Base-by-base conservation (phyloP, 2,329 filamentous ascomycete genomes). In the Sporothrix phasma region DNA sequence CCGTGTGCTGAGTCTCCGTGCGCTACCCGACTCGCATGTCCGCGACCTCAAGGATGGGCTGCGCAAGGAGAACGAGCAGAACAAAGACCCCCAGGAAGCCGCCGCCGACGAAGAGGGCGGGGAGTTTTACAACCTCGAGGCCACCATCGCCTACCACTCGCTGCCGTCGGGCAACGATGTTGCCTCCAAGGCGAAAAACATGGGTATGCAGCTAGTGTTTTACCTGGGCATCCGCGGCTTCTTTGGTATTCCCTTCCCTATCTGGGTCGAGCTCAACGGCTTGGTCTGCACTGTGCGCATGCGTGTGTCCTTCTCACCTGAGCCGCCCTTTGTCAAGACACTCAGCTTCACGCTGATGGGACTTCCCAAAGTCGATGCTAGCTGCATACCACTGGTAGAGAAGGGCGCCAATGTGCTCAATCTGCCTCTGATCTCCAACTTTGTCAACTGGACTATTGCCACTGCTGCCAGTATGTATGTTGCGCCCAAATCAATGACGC, bases 121-220 rank as follows among this genome's bases (percentile, higher is more conserved):
- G 15, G 89, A 92, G 67, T 96, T 89, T 72, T 97, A 97, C 79
- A 97, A 96, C 70, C 80, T 97, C 58, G 92, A 97, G 74, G 87
- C 90, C 29, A 90, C 91, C 0, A 88, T 97, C 71, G 92, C 92
- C 1, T 97, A 97, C 73, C 92, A 97, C 71, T 90, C 93, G 10
- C 86, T 88, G 72, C 92, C 92, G 13, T 87, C 84, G 2, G 81
- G 84, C 5, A 79, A 80, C 65, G 84, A 87, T 56, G 82, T 91
- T 15, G 88, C 89, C 2, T 88, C 89, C 53, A 94, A 92, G 75
- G 91, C 92, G 5, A 85, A 88, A 69, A 97, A 97, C 73, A 96
- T 97, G 90, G 92, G 96, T 71, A 96, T 97, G 91, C 89, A 95
- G 71, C 77, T 97, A 15, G 85, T 97, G 8, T 97, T 99, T 74